phyloP scores from a whole-genome alignment of 2,329 filamentous ascomycete genomes.

The Hypoxylon rubiginosum region DNA sequence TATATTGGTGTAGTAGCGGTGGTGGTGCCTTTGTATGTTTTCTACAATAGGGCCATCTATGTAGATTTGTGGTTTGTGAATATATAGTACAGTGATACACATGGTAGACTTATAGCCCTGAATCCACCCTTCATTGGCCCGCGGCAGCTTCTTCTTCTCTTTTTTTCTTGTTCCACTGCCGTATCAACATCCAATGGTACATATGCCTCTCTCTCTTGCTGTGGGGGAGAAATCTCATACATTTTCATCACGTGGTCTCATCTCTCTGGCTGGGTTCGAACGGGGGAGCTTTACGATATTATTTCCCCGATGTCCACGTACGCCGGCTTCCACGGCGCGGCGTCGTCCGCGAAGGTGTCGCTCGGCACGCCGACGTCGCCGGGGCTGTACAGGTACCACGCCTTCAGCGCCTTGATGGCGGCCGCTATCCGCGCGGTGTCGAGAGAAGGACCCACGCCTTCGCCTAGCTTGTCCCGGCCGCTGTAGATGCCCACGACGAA shows the following conservation, averaged over 20 bases:
- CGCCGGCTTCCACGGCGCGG: conserved; percentile 74
- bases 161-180: conserved; percentile 6
- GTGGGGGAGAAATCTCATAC: conserved; percentile 8
- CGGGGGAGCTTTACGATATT: conserved; percentile 57
- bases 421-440: conserved; percentile 83
- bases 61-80: conserved; percentile 15
- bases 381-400: conserved; percentile 97
- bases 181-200: conserved; percentile 24
- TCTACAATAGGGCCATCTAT: conserved; percentile 27
- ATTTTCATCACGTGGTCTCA: neutral
- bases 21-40: conserved; percentile 36
- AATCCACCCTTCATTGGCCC: conserved; percentile 30
- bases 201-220: conserved; percentile 7
- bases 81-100: conserved; percentile 43
- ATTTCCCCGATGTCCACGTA: conserved; percentile 80
- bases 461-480: conserved; percentile 89
- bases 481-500: conserved; percentile 96
- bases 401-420: conserved; percentile 86
- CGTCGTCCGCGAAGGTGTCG: conserved; percentile 73
- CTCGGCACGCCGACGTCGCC: conserved; percentile 75
- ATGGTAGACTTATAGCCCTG: conserved; percentile 21
- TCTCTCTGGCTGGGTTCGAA: neutral
- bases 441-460: conserved; percentile 85
- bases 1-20: conserved; percentile 22
- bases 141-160: conserved; percentile 15